phyloP scores from a whole-genome alignment of 75 land plant genomes.

The Chamaecyparis obtusa region DNA sequence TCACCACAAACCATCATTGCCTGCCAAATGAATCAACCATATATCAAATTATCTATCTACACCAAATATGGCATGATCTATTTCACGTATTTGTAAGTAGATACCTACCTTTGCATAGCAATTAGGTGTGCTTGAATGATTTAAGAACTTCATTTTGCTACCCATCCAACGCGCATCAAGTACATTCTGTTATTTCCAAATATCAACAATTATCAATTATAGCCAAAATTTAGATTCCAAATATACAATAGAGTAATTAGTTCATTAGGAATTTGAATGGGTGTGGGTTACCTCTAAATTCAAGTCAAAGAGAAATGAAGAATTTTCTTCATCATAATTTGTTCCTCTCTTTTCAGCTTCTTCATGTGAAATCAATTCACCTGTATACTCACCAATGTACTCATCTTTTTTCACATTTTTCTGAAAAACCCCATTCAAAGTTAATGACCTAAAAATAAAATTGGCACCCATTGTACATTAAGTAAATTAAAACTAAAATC shows the following conservation, averaged over 20 bases:
- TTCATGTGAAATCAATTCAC: no score
- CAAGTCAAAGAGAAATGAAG: conserved; percentile 93
- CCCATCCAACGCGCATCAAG: conserved; percentile 97
- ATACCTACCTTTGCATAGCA: conserved; percentile 87
- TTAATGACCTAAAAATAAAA: neutral
- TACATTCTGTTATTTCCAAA: conserved; percentile 58
- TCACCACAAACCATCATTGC: conserved; percentile 97
- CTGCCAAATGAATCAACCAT: conserved; percentile 19
- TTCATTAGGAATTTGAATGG: neutral
- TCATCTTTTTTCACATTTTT: conserved; percentile 86
- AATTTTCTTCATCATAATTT: conserved; percentile 90
- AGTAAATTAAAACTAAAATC: neutral
- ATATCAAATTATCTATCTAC: neutral
- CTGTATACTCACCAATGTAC: conserved; percentile 69
- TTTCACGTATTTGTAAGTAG: no score
- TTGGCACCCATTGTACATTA: neutral
- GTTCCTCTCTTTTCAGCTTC: conserved; percentile 86
- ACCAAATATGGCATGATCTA: neutral
- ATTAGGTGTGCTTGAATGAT: conserved; percentile 95
- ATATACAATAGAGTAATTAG: neutral
- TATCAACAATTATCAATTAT: neutral
- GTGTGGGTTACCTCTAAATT: conserved; percentile 73
- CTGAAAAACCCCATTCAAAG: conserved; percentile 32
- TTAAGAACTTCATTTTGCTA: conserved; percentile 93
- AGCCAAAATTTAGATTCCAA: neutral